Conservation (phyloP, 306 rosid species). For the Cicer pinnatifidum region DNA sequence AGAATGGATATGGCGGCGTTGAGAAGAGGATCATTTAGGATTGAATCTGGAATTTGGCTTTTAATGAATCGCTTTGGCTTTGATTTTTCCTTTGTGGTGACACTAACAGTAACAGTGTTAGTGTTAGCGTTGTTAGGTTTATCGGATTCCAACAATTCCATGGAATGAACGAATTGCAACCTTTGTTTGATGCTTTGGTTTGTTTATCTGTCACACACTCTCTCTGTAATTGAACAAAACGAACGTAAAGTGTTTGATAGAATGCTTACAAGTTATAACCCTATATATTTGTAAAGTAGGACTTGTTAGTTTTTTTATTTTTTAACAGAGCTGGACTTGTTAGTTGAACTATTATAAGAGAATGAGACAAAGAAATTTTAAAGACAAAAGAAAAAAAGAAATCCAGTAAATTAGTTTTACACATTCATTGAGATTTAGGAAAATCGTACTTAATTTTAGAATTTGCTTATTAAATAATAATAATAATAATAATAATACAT, state of each 20-base stretch:
- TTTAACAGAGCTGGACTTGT: too few relatives aligned
- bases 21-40: constrained; percentile 53
- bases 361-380: too few relatives aligned
- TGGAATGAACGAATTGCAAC: neutral
- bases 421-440: too few relatives aligned
- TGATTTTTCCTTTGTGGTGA: neutral
- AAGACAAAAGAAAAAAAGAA: too few relatives aligned
- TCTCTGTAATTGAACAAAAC: neutral
- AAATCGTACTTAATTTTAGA: too few relatives aligned
- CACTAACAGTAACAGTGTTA: neutral
- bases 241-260: neutral
- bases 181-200: neutral
- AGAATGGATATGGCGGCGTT: constrained; percentile 57
- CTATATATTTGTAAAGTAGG: too few relatives aligned
- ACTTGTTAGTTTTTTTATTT: too few relatives aligned
- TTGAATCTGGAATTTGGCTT: constrained; percentile 57
- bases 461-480: too few relatives aligned
- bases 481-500: too few relatives aligned
- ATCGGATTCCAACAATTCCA: neutral
- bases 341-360: too few relatives aligned
- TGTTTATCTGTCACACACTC: neutral
- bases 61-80: constrained; percentile 55
- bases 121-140: constrained; percentile 15
- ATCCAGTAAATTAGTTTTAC: too few relatives aligned
- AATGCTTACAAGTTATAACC: neutral